phyloP scores from a whole-genome alignment of 2,329 filamentous ascomycete genomes.

The Cladosporium oxysporum region DNA sequence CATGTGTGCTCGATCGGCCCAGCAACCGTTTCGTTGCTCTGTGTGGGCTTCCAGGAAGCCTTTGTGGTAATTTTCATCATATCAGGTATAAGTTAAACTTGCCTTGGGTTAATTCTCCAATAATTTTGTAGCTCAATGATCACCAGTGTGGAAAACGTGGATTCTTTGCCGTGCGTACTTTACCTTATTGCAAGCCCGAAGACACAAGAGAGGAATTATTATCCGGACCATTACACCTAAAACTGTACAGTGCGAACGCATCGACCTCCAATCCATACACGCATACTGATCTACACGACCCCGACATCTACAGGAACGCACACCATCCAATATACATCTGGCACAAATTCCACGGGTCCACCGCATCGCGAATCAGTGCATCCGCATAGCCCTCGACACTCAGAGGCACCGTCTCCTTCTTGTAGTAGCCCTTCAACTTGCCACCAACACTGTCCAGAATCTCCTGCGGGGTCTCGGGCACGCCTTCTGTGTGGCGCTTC shows the following conservation, averaged over 20 bases:
- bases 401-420: slow-evolving; percentile 86
- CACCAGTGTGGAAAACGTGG: too few relatives aligned
- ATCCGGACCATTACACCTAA: too few relatives aligned
- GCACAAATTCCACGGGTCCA: slow-evolving; percentile 74
- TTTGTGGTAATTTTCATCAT: neutral
- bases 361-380: slow-evolving; percentile 85
- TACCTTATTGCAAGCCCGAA: too few relatives aligned
- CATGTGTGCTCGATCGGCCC: neutral
- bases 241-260: neutral
- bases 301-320: slow-evolving; percentile 59
- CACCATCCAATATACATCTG: slow-evolving; percentile 98
- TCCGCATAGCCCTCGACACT: slow-evolving; percentile 98
- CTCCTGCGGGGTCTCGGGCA: slow-evolving; percentile 70
- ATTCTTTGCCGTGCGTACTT: too few relatives aligned
- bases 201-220: too few relatives aligned
- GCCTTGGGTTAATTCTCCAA: neutral
- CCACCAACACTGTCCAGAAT: slow-evolving; percentile 86
- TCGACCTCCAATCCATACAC: neutral
- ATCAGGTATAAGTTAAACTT: neutral
- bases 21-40: neutral
- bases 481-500: slow-evolving; percentile 54
- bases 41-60: neutral
- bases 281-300: neutral
- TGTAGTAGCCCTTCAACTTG: slow-evolving; percentile 81
- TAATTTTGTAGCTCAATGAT: neutral